These are phyloP conservation scores for Quercus wislizeni DNA, from an alignment of 306 rosid genomes.

Conservation along the genomic window DNA sequence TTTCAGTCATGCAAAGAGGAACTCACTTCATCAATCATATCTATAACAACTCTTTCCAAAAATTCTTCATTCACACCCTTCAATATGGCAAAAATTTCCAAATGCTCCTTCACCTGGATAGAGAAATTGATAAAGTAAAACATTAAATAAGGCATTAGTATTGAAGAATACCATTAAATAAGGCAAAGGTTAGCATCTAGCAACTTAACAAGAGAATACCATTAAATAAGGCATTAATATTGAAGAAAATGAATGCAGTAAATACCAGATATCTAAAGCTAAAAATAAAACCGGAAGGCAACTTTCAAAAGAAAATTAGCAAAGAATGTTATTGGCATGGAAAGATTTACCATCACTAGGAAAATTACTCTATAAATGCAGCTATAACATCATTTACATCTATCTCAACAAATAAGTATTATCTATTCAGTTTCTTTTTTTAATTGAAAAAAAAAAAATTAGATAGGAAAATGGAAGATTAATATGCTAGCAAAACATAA, in stretches of 20 bases:
- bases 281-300: neutral
- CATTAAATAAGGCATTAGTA: conserved; percentile 10
- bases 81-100: conserved; percentile 80
- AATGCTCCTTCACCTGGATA: conserved; percentile 86
- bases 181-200: neutral
- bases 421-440: no score
- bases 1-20: neutral
- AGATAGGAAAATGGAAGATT: no score
- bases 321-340: neutral
- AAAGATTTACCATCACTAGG: neutral
- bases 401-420: no score
- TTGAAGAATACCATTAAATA: conserved; percentile 1
- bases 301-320: neutral
- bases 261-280: neutral
- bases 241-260: neutral
- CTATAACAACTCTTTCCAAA: conserved; percentile 51
- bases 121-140: conserved; percentile 15
- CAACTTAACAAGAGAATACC: neutral
- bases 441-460: no score
- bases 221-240: neutral
- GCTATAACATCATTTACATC: no score
- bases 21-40: conserved; percentile 93
- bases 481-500: no score
- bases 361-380: neutral
- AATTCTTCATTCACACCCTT: conserved; percentile 84